Percentiles rank a stretch among this genome's conserved stretches.
phyloP scores from a whole-genome alignment of 176 grass and related monocot genomes.

The Oropetium thomaeum region DNA sequence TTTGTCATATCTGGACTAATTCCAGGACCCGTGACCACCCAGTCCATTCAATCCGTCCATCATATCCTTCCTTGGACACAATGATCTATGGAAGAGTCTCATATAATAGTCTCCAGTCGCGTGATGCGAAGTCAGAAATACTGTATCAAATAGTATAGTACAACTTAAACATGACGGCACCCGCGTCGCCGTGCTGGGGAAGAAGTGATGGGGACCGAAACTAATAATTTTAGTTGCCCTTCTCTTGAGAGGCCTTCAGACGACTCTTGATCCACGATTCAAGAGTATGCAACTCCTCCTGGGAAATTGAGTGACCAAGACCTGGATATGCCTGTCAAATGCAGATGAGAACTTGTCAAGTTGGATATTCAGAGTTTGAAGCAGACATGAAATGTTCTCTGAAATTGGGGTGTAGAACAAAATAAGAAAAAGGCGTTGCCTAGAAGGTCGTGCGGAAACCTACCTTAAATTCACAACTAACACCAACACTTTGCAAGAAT shows the following conservation, averaged over 20 bases:
- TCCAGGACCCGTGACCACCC: not conserved
- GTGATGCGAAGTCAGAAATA: not conserved
- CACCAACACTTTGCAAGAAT: constrained; percentile 66
- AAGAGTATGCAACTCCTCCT: constrained; percentile 62
- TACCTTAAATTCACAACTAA: constrained; percentile 88
- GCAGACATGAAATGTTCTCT: not conserved
- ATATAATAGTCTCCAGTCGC: not conserved
- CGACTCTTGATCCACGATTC: constrained; percentile 73
- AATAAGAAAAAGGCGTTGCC: not conserved
- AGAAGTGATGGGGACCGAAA: not conserved
- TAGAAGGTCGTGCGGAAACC: not conserved
- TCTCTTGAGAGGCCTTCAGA: constrained; percentile 43
- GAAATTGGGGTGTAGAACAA: not conserved
- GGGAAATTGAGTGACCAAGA: constrained; percentile 67
- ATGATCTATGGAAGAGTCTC: not conserved
- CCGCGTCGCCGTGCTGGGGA: not conserved
- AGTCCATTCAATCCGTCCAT: not conserved
- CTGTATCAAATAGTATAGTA: not conserved
- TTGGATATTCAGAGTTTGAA: not conserved
- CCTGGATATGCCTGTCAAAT: constrained; percentile 71
- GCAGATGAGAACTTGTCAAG: not conserved
- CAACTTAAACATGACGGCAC: not conserved
- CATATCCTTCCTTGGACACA: not conserved
- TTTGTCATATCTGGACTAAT: not conserved
- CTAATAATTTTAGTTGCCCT: constrained; percentile 19